Conservation (phyloP, 1,284 basidiomycete species). For the Cutaneotrichosporon cavernicola region DNA sequence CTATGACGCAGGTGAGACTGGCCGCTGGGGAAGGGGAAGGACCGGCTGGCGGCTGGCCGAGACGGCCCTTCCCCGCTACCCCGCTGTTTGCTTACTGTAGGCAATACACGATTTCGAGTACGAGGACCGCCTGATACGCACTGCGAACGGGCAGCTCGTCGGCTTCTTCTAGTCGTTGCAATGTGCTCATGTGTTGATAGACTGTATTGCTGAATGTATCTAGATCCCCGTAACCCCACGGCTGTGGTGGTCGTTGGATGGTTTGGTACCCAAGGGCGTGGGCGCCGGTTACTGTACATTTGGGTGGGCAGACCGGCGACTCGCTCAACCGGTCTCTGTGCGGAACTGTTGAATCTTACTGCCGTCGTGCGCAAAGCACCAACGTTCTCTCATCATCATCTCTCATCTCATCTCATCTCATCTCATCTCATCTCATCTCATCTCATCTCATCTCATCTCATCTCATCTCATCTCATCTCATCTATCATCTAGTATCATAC, state of each 20-base stretch:
- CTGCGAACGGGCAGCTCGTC: conserved; percentile 6
- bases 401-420: neutral
- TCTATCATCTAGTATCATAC: neutral
- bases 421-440: neutral
- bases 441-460: neutral
- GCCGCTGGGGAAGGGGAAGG: neutral
- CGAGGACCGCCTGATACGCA: conserved; percentile 12
- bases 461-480: neutral
- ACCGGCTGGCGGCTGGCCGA: neutral
- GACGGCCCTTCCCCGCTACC: neutral
- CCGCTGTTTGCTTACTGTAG: neutral
- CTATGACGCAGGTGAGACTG: conserved; percentile 11
- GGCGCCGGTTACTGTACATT: conserved; percentile 3
- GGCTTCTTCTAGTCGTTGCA: neutral
- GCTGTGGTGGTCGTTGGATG: no score
- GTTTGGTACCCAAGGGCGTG: no score
- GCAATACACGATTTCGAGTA: conserved; percentile 9
- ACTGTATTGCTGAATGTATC: neutral
- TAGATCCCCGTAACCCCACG: neutral
- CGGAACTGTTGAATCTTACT: neutral
- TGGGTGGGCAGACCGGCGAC: neutral
- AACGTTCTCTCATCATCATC: no score
- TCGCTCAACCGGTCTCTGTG: no score
- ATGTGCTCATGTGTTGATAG: neutral
- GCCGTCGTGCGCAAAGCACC: no score